Percentiles rank a stretch among this genome's conserved stretches.
phyloP scores from a whole-genome alignment of 441 rosid species.

The Melianthus villosus region DNA sequence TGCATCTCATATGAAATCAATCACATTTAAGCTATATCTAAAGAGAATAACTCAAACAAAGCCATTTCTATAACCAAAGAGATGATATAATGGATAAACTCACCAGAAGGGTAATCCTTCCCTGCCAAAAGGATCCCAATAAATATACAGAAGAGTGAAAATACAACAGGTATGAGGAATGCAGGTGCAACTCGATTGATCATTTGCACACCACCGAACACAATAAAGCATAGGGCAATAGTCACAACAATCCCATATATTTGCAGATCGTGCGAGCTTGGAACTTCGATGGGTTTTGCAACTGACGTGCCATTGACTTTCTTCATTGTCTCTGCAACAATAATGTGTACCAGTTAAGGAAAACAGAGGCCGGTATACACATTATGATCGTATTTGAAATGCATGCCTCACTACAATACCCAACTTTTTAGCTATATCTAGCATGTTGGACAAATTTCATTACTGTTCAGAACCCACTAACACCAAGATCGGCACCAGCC shows the following conservation, averaged over 20 bases:
- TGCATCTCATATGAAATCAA: too few relatives aligned
- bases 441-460: neutral
- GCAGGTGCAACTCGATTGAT: conserved; percentile 99
- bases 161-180: conserved; percentile 77
- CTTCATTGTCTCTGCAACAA: conserved; percentile 53
- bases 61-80: too few relatives aligned
- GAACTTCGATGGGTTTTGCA: conserved; percentile 44
- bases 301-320: conserved; percentile 45
- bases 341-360: conserved; percentile 12
- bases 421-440: neutral
- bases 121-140: conserved; percentile 54
- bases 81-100: conserved; percentile 18
- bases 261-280: conserved; percentile 86
- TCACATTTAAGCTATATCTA: too few relatives aligned
- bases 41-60: too few relatives aligned
- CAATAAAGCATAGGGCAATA: conserved; percentile 77
- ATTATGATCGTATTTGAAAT: conserved; percentile 6
- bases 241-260: conserved; percentile 90
- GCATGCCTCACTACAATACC: neutral
- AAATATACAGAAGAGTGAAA: conserved; percentile 83
- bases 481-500: too few relatives aligned
- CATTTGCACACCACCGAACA: conserved; percentile 99
- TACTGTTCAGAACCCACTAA: too few relatives aligned
- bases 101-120: conserved; percentile 62
- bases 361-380: too few relatives aligned